These are phyloP conservation scores for Sugiyamaella lignohabitans DNA, from an alignment of 805 yeast species.

Conservation along the genomic window DNA sequence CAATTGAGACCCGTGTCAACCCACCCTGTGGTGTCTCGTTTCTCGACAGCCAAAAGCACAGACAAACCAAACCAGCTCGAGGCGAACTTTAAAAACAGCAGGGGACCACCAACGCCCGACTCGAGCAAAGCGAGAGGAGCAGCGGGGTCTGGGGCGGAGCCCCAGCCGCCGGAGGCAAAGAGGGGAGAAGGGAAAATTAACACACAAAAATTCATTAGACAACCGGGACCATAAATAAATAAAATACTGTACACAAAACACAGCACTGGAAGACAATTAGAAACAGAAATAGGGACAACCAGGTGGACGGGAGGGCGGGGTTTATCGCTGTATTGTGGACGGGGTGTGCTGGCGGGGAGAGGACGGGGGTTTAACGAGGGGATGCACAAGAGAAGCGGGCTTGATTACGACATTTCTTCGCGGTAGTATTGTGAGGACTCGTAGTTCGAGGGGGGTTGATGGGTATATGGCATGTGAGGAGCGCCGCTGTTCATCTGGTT, in stretches of 20 bases:
- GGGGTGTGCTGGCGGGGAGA: background rate
- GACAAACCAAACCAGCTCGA: no score
- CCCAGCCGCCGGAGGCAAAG: background rate
- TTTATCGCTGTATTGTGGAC: no score
- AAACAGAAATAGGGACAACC: background rate
- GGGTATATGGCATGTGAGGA: background rate
- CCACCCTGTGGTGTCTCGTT: no score
- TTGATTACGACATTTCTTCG: background rate
- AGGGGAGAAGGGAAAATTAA: background rate
- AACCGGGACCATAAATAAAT: conserved; percentile 3
- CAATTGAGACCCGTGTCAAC: no score
- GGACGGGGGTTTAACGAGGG: no score
- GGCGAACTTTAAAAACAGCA: no score
- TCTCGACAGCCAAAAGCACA: no score
- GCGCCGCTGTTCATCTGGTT: background rate
- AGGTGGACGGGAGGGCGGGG: no score
- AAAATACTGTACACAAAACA: conserved; percentile 1
- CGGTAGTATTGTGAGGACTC: background rate
- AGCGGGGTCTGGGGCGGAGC: background rate
- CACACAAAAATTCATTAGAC: background rate
- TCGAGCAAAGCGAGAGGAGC: no score
- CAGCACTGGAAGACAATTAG: background rate
- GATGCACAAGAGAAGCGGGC: background rate
- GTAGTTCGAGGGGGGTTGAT: background rate
- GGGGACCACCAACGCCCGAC: no score